These are phyloP conservation scores for Heliamphora exappendiculata DNA, from an alignment of 148 eudicot genomes.

Conservation along the genomic window DNA sequence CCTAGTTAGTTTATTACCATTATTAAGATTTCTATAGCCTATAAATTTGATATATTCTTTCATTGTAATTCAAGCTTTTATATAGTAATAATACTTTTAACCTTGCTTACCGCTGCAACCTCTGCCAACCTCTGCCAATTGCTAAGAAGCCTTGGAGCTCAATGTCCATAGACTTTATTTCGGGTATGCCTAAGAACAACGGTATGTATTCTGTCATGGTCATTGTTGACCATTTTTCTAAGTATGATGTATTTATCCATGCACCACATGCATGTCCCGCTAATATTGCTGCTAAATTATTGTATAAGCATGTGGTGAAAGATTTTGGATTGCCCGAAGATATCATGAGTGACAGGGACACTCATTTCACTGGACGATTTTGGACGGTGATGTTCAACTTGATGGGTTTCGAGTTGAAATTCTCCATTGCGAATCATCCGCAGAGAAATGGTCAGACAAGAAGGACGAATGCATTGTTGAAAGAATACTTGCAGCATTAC, in stretches of 20 bases:
- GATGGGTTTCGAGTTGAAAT: neutral
- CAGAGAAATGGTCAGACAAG: neutral
- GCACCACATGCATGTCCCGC: neutral
- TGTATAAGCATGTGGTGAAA: neutral
- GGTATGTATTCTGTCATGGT: neutral
- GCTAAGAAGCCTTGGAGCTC: neutral
- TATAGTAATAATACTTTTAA: no score
- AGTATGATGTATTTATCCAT: neutral
- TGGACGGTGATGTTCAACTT: neutral
- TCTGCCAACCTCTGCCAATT: neutral
- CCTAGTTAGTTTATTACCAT: no score
- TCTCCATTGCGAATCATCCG: neutral
- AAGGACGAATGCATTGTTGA: neutral
- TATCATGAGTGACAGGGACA: neutral
- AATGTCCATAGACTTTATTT: neutral
- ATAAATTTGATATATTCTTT: no score
- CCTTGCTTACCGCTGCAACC: no score
- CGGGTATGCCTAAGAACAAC: neutral
- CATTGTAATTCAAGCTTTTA: no score
- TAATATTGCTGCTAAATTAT: neutral
- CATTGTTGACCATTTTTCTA: neutral
- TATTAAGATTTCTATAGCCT: no score
- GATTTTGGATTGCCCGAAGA: neutral
- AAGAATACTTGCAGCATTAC: neutral
- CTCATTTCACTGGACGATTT: neutral